A percentile compares a stretch with the other conserved stretches of the same genome.
These are phyloP conservation scores for Gentiana macrophylla DNA, from an alignment of 257 asterid species.

Conservation along the genomic window DNA sequence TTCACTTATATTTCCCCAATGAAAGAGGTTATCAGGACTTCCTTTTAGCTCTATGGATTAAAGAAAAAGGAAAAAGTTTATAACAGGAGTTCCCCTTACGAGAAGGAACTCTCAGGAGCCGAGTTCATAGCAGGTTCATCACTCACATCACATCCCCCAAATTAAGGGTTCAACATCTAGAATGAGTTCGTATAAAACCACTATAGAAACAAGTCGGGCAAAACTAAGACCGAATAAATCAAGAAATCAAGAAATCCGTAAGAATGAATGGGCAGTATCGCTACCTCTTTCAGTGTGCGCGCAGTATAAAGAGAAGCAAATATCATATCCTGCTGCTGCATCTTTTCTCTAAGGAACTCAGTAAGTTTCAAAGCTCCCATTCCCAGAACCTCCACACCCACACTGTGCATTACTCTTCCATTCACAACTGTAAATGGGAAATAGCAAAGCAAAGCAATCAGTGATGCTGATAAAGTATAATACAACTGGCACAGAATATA, in stretches of 20 bases:
- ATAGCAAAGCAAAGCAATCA: neutral
- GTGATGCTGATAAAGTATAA: too few relatives aligned
- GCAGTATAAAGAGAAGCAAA: constrained; percentile 83
- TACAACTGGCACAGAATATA: too few relatives aligned
- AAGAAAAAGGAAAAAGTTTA: too few relatives aligned
- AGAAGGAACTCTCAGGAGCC: too few relatives aligned
- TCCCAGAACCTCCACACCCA: constrained; percentile 80
- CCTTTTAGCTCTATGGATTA: too few relatives aligned
- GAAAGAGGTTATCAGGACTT: too few relatives aligned
- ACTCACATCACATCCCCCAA: too few relatives aligned
- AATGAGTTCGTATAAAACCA: too few relatives aligned
- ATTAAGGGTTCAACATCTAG: too few relatives aligned
- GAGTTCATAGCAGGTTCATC: too few relatives aligned
- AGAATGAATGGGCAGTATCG: constrained; percentile 1
- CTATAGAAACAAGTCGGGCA: neutral
- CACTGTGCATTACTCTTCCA: constrained; percentile 79
- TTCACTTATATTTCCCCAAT: too few relatives aligned
- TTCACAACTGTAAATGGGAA: constrained; percentile 43
- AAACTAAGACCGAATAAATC: constrained; percentile 1
- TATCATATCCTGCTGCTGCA: constrained; percentile 66
- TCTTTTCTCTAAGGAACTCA: constrained; percentile 71
- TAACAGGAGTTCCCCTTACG: too few relatives aligned
- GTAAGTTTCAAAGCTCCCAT: constrained; percentile 92
- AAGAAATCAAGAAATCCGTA: neutral
- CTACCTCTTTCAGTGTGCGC: constrained; percentile 87